Base-by-base conservation (phyloP, 2,329 filamentous ascomycete genomes). In the Ascochyta clinopodiicola region DNA sequence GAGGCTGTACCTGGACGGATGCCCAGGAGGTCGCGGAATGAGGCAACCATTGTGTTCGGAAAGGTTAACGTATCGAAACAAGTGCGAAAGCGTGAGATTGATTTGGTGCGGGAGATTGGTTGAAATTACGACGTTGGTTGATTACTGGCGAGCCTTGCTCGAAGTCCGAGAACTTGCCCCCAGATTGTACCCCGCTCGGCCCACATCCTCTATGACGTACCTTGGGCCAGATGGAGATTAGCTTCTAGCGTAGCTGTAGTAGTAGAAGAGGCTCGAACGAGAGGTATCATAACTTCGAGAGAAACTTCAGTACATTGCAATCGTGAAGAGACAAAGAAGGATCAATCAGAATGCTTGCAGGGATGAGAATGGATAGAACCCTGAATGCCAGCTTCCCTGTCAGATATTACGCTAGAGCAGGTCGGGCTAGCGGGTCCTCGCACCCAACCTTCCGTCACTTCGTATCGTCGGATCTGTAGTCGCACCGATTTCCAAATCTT, bases 21-120 rank as follows among this genome's bases (percentile, higher is more conserved):
- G 53, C 86, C 86, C 50, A 88, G 66, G 53, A 86, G 74, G 15
- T 75, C 55, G 54, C 84, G 83, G 76, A 85, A 82, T 38, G 78
- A 78, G 36, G 63, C 50, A 21, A 56, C 44, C 62, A 63, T 65
- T 19, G 49, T 2, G 29, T 17, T 29, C 19, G 19, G 12, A 22
- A 17, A 19, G 19, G 19, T 21, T 19, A 17, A 15, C 9, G 24
- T 38, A 12, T 17, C 32, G 15, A 35, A 13, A 19, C 12, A 1
- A 19, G 5, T 31, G 15, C 12, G 8, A 17, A 19, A 10, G 4
- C 22, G 36, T 13, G 13, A 12, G 19, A 12, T 2, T 22, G 6
- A 2, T 10, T 8, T 21, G 6, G 6, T 34, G 21, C 6, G 22
- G 5, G 29, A 6, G 10, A 6, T 2, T 15, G 6, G n/a, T 6